These are phyloP conservation scores for Carex cristatella DNA, from an alignment of 176 grass and related monocot species.

Conservation along the genomic window DNA sequence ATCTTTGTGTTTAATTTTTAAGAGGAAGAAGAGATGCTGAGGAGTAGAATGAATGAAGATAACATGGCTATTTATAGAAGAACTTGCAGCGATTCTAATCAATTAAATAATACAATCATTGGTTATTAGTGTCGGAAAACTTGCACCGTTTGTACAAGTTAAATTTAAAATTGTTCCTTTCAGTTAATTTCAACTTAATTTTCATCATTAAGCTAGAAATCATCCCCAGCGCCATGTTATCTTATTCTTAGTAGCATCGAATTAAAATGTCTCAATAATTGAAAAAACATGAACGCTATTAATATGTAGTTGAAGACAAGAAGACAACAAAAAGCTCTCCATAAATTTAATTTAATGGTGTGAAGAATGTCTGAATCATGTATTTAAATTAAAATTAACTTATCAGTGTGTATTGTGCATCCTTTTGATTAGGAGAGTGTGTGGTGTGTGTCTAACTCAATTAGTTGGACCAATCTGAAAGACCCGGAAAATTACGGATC, in stretches of 20 bases:
- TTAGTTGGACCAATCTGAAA: no score
- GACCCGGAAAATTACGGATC: no score
- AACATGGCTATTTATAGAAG: neutral
- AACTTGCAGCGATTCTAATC: neutral
- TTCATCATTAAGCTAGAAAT: neutral
- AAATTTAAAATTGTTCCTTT: neutral
- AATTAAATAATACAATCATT: neutral
- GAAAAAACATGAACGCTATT: neutral
- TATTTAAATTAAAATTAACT: neutral
- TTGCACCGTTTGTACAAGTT: neutral
- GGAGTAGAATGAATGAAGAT: neutral
- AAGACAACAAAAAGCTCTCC: neutral
- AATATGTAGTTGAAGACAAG: neutral
- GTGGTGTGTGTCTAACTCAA: no score
- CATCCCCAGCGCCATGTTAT: neutral
- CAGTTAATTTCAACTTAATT: neutral
- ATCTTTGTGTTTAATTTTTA: neutral
- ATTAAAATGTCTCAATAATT: neutral
- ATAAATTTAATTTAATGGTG: neutral
- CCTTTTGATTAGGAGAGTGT: neutral
- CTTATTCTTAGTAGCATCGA: neutral
- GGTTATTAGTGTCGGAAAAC: neutral
- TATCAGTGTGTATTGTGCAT: neutral
- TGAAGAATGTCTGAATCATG: neutral
- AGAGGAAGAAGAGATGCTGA: constrained; percentile 6